Conservation (phyloP, 257 asterid species). For the Ligustrum vulgare region DNA sequence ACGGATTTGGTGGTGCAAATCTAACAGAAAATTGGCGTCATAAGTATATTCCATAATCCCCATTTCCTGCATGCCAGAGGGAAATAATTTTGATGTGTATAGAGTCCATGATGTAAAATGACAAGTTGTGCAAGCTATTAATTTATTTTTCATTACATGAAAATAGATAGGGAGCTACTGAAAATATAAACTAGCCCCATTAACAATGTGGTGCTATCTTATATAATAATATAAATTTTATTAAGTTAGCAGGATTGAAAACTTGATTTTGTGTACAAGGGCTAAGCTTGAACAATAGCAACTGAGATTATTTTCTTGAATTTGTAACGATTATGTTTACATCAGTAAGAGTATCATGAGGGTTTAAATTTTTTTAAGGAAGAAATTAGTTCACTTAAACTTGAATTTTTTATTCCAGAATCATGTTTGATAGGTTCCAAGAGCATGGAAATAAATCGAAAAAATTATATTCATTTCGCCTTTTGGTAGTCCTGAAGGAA, state of each 20-base stretch:
- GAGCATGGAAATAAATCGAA: no score
- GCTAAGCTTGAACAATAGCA: background rate
- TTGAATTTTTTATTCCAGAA: background rate
- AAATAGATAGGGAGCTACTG: background rate
- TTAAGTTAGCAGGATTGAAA: no score
- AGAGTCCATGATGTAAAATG: background rate
- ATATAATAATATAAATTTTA: no score
- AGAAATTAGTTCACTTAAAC: no score
- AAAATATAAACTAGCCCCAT: no score
- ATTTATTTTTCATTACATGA: background rate
- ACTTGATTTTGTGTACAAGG: background rate
- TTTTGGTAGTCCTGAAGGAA: background rate
- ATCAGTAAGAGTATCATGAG: background rate
- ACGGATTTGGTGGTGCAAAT: conserved; percentile 90
- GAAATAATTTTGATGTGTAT: background rate
- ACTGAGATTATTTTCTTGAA: background rate
- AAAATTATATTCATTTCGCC: background rate
- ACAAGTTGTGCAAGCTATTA: background rate
- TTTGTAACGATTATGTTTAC: background rate
- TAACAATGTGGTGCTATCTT: no score
- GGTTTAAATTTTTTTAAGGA: background rate
- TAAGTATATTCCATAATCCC: conserved; percentile 11
- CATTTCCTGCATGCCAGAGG: background rate
- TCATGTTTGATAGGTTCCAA: background rate
- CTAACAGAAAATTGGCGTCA: conserved; percentile 37